Evolutionary conservation across 139 green algal species (phyloP).

Genomic region (Eudorina sp.): DNA sequence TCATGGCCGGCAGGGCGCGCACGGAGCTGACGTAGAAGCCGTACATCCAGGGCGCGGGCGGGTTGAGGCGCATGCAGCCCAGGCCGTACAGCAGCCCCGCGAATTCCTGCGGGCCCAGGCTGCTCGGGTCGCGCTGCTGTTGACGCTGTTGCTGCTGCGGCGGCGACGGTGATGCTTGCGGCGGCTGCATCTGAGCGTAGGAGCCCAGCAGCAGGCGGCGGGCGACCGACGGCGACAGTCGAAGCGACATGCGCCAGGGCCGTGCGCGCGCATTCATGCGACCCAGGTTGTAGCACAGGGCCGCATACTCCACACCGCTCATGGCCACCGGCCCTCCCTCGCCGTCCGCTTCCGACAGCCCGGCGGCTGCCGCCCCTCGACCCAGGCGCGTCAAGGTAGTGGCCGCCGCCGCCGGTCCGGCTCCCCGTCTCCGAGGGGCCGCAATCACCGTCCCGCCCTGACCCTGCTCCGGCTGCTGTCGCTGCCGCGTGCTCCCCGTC

Average conservation of each 20-base stretch:
- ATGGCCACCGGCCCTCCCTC: not conserved
- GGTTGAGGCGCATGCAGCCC: not conserved
- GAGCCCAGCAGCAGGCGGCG: conserved; percentile 6
- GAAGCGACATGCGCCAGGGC: conserved; percentile 4
- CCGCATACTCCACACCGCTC: not conserved
- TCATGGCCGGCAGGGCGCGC: not conserved
- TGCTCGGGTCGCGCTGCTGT: too few species aligned
- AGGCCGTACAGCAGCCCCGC: conserved; percentile 31
- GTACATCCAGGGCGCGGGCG: not conserved
- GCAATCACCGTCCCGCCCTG: too few species aligned
- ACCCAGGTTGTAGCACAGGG: not conserved
- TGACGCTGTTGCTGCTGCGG: too few species aligned
- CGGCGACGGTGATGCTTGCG: too few species aligned
- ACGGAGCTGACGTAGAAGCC: conserved; percentile 19
- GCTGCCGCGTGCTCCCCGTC: not conserved
- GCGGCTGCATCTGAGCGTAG: not conserved
- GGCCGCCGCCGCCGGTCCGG: not conserved
- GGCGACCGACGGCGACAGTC: not conserved
- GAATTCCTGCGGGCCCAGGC: not conserved
- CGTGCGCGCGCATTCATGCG: not conserved
- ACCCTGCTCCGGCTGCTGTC: not conserved
- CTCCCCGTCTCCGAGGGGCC: too few species aligned
- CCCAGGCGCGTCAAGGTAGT: too few species aligned
- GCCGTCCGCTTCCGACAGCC: too few species aligned
- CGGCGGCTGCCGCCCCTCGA: too few species aligned